Evolutionary conservation across 352 stramenopile species (phyloP).

Genomic region (Phytopythium montanum): DNA sequence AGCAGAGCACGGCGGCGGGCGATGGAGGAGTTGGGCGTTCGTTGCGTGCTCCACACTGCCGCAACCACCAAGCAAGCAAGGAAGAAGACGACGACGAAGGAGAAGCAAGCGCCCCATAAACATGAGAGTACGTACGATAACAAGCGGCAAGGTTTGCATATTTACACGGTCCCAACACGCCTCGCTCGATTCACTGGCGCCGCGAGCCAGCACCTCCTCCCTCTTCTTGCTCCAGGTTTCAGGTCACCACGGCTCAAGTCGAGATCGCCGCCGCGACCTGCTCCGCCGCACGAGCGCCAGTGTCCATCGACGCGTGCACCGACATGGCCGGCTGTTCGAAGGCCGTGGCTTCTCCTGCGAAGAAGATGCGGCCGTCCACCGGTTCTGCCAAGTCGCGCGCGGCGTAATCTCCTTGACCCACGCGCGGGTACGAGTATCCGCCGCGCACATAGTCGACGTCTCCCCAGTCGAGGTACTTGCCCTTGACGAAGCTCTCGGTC

Average conservation of each 20-base stretch:
- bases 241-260: not conserved
- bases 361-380: conserved; percentile 73
- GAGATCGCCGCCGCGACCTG: conserved; percentile 45
- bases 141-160: conserved; percentile 2
- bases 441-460: conserved; percentile 63
- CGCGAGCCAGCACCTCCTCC: not conserved
- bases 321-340: conserved; percentile 82
- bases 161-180: conserved; percentile 4
- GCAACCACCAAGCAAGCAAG: not conserved
- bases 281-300: conserved; percentile 54
- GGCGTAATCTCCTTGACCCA: conserved; percentile 61
- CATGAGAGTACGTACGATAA: conserved; percentile 7
- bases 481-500: conserved; percentile 57
- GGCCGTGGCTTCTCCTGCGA: conserved; percentile 75
- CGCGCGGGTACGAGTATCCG: conserved; percentile 73
- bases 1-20: not conserved
- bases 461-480: conserved; percentile 78
- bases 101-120: conserved; percentile 4
- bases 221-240: not conserved
- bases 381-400: conserved; percentile 49
- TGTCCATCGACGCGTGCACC: conserved; percentile 80
- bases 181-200: conserved; percentile 1
- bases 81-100: not conserved
- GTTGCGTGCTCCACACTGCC: not conserved
- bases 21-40: too few species aligned